These are phyloP conservation scores for Colletotrichum plurivorum DNA, from an alignment of 2,329 filamentous ascomycete species.

Conservation along the genomic window DNA sequence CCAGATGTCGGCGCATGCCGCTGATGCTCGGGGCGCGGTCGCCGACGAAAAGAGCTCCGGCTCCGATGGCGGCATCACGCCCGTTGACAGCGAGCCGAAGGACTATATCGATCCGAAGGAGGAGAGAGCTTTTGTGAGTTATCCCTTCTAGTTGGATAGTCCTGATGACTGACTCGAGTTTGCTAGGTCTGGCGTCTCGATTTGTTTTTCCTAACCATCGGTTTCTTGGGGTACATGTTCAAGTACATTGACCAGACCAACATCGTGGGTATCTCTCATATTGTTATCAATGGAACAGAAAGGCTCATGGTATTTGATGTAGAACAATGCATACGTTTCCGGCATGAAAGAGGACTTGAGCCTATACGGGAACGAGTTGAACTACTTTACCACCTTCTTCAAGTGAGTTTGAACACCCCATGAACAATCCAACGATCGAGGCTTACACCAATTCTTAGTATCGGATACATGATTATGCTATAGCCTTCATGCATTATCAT, in stretches of 20 bases:
- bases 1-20: neutral
- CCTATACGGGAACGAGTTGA: constrained; percentile 45
- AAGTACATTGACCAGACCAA: constrained; percentile 36
- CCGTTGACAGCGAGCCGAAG: neutral
- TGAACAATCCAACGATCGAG: neutral
- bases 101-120: constrained; percentile 24
- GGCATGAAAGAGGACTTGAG: constrained; percentile 47
- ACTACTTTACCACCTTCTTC: constrained; percentile 44
- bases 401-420: neutral
- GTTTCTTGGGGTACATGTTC: constrained; percentile 33
- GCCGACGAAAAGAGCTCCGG: neutral
- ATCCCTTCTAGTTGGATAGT: no score
- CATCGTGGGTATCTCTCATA: neutral
- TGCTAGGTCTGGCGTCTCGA: constrained; percentile 27
- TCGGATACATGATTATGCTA: constrained; percentile 45
- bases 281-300: neutral
- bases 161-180: neutral
- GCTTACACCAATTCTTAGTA: constrained; percentile 10
- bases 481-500: constrained; percentile 47
- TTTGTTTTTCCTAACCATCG: constrained; percentile 28
- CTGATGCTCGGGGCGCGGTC: rapidly evolving
- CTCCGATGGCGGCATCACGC: neutral
- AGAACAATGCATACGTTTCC: constrained; percentile 47
- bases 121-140: constrained; percentile 30
- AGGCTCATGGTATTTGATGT: rapidly evolving